phyloP scores from a whole-genome alignment of 1,284 basidiomycete genomes.

The Ceratobasidium sp. region DNA sequence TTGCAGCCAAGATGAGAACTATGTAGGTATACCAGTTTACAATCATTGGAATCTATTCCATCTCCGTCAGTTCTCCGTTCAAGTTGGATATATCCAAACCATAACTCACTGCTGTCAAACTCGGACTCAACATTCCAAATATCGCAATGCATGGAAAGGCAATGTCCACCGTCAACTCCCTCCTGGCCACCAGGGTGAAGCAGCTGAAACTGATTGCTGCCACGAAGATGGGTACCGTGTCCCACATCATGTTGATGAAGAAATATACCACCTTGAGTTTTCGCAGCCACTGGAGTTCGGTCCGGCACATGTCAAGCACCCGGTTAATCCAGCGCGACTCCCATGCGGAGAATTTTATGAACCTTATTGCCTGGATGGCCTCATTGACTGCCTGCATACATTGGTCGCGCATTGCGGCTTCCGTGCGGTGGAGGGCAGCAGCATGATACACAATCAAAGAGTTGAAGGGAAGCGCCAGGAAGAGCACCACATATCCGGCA shows the following conservation, averaged over 20 bases:
- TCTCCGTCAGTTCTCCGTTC: not conserved
- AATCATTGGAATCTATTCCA: conserved; percentile 45
- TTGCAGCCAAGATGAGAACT: not conserved
- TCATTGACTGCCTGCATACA: conserved; percentile 45
- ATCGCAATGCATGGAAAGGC: conserved; percentile 44
- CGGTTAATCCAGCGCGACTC: conserved; percentile 43
- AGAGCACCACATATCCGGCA: conserved; percentile 40
- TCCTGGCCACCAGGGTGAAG: conserved; percentile 37
- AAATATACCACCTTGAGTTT: conserved; percentile 18
- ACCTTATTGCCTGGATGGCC: conserved; percentile 45
- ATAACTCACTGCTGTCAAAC: conserved; percentile 39
- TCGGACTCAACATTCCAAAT: conserved; percentile 44
- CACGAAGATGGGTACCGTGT: conserved; percentile 32
- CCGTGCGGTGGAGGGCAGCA: not conserved
- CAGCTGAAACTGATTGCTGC: conserved; percentile 36
- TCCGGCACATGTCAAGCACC: conserved; percentile 22
- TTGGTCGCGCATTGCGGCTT: conserved; percentile 32
- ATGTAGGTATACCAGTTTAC: conserved; percentile 16
- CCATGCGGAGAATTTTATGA: conserved; percentile 46
- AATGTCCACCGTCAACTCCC: conserved; percentile 42
- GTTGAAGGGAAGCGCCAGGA: conserved; percentile 43
- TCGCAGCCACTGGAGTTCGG: conserved; percentile 32
- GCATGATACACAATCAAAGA: conserved; percentile 5
- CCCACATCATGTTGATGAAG: conserved; percentile 40
- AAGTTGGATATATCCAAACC: not conserved